Percentiles rank a stretch among this genome's conserved stretches.
phyloP scores from a whole-genome alignment of 441 rosid genomes.

The Populus hybrid region DNA sequence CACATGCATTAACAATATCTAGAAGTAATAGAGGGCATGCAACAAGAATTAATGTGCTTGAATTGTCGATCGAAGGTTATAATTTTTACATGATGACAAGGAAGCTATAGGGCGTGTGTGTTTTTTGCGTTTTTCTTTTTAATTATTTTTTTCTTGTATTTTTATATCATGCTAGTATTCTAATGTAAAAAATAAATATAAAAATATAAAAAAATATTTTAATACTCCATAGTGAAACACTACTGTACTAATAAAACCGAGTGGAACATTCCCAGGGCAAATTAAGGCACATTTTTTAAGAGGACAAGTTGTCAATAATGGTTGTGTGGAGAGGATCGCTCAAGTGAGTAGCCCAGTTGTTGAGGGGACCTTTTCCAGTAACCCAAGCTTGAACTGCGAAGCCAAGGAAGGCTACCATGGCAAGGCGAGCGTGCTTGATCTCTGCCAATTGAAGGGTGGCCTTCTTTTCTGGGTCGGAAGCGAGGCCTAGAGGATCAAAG shows the following conservation, averaged over 20 bases:
- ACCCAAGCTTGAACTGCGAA: conserved; percentile 85
- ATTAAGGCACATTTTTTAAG: conserved; percentile 24
- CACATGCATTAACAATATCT: background rate
- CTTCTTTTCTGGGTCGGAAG: conserved; percentile 82
- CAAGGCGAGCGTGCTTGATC: conserved; percentile 97
- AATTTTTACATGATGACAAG: conserved; percentile 21
- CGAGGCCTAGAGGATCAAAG: conserved; percentile 82
- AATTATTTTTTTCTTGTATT: too few species aligned
- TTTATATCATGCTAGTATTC: too few species aligned
- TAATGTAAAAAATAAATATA: too few species aligned
- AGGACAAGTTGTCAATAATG: conserved; percentile 72
- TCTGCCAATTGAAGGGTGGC: conserved; percentile 84
- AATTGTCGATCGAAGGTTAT: conserved; percentile 1
- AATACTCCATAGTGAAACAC: too few species aligned
- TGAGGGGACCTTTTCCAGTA: conserved; percentile 85
- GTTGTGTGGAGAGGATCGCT: conserved; percentile 96
- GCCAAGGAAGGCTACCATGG: conserved; percentile 88
- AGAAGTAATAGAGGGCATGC: background rate
- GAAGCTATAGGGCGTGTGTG: background rate
- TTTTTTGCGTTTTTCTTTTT: too few species aligned
- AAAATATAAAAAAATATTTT: too few species aligned
- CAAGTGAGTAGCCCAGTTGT: conserved; percentile 96
- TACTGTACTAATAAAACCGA: too few species aligned
- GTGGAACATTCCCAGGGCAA: background rate
- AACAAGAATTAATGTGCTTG: background rate